Conservation (phyloP, 1,139 yeast species). For the Scheffersomyces titani region DNA sequence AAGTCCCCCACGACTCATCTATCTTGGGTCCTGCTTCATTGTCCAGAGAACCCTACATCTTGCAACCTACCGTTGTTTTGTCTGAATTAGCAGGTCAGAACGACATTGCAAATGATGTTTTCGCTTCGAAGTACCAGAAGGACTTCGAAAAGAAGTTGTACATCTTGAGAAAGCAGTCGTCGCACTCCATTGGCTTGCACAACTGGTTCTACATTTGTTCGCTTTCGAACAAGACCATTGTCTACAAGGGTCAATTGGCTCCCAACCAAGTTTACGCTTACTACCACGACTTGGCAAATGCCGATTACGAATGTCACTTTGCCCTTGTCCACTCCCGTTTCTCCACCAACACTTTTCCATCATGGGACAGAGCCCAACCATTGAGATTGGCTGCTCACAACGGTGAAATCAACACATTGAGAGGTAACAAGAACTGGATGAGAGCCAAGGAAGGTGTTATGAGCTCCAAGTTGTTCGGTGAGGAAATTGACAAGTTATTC, state of each 20-base stretch:
- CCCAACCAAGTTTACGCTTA: conserved; percentile 95
- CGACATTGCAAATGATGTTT: conserved; percentile 50
- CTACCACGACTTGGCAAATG: conserved; percentile 89
- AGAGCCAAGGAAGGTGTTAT: conserved; percentile 97
- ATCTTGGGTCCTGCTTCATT: conserved; percentile 94
- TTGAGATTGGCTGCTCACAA: conserved; percentile 97
- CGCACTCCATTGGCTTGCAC: conserved; percentile 89
- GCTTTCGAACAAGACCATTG: conserved; percentile 82
- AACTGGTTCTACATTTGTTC: conserved; percentile 98
- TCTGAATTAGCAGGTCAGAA: conserved; percentile 46
- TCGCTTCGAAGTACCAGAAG: conserved; percentile 58
- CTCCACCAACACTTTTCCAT: conserved; percentile 97
- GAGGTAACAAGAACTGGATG: conserved; percentile 99
- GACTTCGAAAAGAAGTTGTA: conserved; percentile 82
- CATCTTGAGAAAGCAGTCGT: conserved; percentile 83
- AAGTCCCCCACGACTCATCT: conserved; percentile 92
- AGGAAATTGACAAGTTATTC: conserved; percentile 83
- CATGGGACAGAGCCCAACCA: conserved; percentile 99
- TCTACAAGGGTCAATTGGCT: conserved; percentile 96
- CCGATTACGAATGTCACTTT: conserved; percentile 92
- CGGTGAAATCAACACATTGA: conserved; percentile 95
- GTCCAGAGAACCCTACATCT: conserved; percentile 86
- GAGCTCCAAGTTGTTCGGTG: conserved; percentile 85
- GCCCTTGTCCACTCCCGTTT: conserved; percentile 96
- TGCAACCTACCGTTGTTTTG: conserved; percentile 86